Base-by-base conservation (phyloP, 2,329 filamentous ascomycete genomes). In the Coniochaeta sp. region DNA sequence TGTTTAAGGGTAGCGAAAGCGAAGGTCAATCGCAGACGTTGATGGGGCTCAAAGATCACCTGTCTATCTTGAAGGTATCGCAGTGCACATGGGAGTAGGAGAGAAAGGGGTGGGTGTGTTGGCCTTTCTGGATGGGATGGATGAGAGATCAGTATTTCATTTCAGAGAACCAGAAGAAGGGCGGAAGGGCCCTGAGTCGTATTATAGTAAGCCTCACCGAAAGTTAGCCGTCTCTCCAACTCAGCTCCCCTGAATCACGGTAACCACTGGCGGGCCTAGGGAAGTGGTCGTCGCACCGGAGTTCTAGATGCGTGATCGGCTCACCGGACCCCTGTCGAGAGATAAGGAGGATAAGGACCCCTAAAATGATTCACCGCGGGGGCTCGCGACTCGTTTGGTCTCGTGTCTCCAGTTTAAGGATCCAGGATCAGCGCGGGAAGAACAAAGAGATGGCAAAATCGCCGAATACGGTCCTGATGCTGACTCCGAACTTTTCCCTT, bases 311-410 rank as follows among this genome's bases (percentile, higher is more conserved):
- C 54, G 54, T 5, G 54, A 57, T 36, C 54, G 54, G 54, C 54
- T 57, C 31, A 57, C 28, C 54, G 26, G 28, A 57, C 34, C 54
- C 54, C 54, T 36, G 28, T 52, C 47, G 17, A n/a, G 17, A 52
- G 47, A 52, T 52, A 52, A 57, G 28, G 52, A 33, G n/a, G 54
- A 57, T 57, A 57, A 57, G 54, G 54, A 57, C 54, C 54, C 54
- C 54, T 57, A 57, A 57, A 34, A 38, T 36, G 47, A 52, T 52
- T 52, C 47, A 28, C 22, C 47, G 12, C 12, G 26, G 17, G 47
- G 34, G 31, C 11, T 4, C 24, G 24, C 47, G 47, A 52, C 47
- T 52, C 47, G 47, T 26, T 7, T 24, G 26, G 11, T n/a, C 44
- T 17, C 43, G 43, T 6, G 43, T 26, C 43, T 26, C 43, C 43